Evolutionary conservation across 805 yeast species (phyloP), one percentile per base, ranked within the genome.

Genomic region (Saccharomycopsis oosterbeekiorum): DNA sequence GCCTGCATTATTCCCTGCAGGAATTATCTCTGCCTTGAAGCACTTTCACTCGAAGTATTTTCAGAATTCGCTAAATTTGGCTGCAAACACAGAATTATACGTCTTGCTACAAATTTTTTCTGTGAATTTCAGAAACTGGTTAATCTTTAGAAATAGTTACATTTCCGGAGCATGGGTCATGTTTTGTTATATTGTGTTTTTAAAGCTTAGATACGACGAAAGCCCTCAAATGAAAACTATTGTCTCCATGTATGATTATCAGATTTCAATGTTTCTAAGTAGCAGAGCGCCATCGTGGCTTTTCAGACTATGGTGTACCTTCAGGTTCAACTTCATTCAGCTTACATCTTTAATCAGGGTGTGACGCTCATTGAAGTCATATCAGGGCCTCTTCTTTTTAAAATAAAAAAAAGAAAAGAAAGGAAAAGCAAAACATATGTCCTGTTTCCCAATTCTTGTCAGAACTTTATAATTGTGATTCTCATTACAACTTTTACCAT

Each of bases 161-260:
- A 62, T 70, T 65, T 65, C 66, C 58, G 63, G 58, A 61, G 73
- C 65, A 64, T 70, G 69, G 51, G 67, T 70, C 9, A 67, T 71
- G 17, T 43, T 77, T 0, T 71, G 77, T 21, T 84, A 83, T 67
- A 67, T 80, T 19, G 70, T 78, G 21, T 86, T 86, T 71, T 74
- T 84, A 71, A 84, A 84, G 71, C 69, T 84, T 61, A 79, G 91
- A 70, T 86, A 73, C 67, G 78, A 79, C 67, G 83, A 82, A 67
- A 82, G 82, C 55, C 76, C 77, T 58, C 78, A 80, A 63, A 83
- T 86, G 59, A 79, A 84, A 68, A 67, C 73, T 9, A 71, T 84
- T 9, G 70, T 84, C 55, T 72, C 73, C 14, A 78, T 78, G 59
- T 78, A 79, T 66, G 81, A 84, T 62, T 66, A 70, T 60, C 74